Evolutionary conservation across 2,329 filamentous ascomycete genomes (phyloP), one percentile per base, ranked within the genome.

Genomic region (Zarea fungicola): DNA sequence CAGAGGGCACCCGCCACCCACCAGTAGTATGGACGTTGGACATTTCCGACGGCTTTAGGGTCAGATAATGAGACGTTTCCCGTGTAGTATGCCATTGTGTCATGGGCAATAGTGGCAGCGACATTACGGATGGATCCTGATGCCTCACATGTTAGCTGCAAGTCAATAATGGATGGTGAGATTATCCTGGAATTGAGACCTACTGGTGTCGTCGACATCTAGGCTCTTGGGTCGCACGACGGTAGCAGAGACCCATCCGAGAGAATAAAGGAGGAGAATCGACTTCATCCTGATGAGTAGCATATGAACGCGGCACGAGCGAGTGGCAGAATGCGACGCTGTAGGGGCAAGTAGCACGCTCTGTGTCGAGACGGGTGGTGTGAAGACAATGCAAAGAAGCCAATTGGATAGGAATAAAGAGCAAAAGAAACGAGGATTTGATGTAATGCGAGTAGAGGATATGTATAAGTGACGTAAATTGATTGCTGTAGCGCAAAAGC

Each of bases 1-100:
- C 82, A 84, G 50, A 83, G 72, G 7, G 80, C 81, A 42, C 83
- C 83, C 29, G 74, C 72, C 56, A 83, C 76, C 82, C 81, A 85
- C 79, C 79, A 84, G 68, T 81, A 89, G 60, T 85, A 84, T 21
- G 84, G 84, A 23, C 73, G 64, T 3, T 81, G 80, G 26, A 90
- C 73, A 56, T 85, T 78, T 45, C 75, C 82, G 36, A 84, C 74
- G 8, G 75, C 74, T 65, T 80, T 21, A 4, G 22, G 37, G 13
- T 23, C 19, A 13, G 26, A 42, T 42, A 2, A 71, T 66, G n/a
- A n/a, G n/a, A n/a, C n/a, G 57, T 84, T 84, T 42, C 83, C 84
- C 2, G 71, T 74, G 65, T 87, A 87, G 63, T 80, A 84, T 35
- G 71, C 72, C 72, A 86, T 80, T 58, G 83, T 69, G 40, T 76